These are phyloP conservation scores for Stephanodiscus minutulus DNA, from an alignment of 108 stramenopile species.

Conservation along the genomic window DNA sequence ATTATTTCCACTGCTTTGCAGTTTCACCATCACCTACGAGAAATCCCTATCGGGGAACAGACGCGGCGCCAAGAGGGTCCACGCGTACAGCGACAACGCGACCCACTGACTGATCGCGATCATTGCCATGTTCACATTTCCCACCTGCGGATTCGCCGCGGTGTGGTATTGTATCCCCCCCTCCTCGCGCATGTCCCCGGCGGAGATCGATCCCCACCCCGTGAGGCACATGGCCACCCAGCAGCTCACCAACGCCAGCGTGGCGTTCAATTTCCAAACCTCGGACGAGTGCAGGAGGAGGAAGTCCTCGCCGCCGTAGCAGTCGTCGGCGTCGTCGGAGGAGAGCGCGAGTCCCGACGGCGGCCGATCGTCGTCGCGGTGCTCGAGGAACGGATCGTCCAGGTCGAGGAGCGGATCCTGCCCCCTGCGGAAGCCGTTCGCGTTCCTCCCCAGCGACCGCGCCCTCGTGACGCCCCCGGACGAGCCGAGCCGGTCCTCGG, in stretches of 20 bases:
- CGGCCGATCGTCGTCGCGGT: conserved; percentile 55
- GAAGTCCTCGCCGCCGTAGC: conserved; percentile 8
- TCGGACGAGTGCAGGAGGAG: conserved; percentile 23
- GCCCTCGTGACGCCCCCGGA: conserved; percentile 48
- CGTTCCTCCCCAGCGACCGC: conserved; percentile 23
- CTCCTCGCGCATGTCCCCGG: conserved; percentile 21
- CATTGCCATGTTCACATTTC: conserved; percentile 88
- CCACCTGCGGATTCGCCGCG: conserved; percentile 84
- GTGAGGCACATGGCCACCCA: conserved; percentile 93
- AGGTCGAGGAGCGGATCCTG: conserved; percentile 59
- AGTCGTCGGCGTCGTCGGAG: conserved; percentile 15
- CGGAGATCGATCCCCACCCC: conserved; percentile 84
- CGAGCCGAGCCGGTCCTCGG: conserved; percentile 51
- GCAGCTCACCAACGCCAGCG: conserved; percentile 78
- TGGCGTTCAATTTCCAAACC: conserved; percentile 91
- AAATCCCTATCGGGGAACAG: conserved; percentile 93
- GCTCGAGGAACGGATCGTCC: conserved; percentile 77
- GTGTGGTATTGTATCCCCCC: conserved; percentile 54
- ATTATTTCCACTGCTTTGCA: no score
- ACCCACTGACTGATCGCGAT: conserved; percentile 89
- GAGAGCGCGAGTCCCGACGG: conserved; percentile 68
- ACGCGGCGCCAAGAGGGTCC: conserved; percentile 89
- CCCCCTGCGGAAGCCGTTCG: conserved; percentile 29
- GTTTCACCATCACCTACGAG: not conserved
- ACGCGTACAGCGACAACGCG: conserved; percentile 78